Base-by-base conservation (phyloP, 345 rosid genomes). In the Brassica nigra region DNA sequence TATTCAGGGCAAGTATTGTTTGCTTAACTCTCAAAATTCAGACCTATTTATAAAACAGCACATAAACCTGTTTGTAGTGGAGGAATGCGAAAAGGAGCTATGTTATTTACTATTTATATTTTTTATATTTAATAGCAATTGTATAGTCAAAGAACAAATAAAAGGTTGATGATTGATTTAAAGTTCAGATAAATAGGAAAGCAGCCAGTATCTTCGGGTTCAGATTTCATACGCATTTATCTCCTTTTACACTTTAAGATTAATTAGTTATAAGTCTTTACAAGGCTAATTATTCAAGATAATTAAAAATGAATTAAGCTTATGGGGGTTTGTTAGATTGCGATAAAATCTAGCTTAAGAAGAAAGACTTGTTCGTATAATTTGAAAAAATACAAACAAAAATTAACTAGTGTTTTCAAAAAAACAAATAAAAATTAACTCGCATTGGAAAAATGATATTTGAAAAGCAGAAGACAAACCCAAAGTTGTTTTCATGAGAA, bases 111-210 rank as follows among this genome's bases (percentile, higher is more conserved):
- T 49, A 11, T 12, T 14, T 47, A 47, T 47, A 47, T 14, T 11
- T 5, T 36, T 10, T 27, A 1, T 15, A 18, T 57, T 61, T 37
- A 44, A 2, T 3, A 66, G 10, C n/a, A 10, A 30, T 29, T 27
- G 36, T 37, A 14, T 44, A 30, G 27, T 23, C 8, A 20, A 8
- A 14, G 10, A 34, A 33, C 15, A 34, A 61, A 6, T 5, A 44
- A 62, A 70, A 14, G 42, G 52, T 62, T 47, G 28, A 29, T 12
- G 4, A 68, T 7, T 55, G 9, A 2, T 30, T 23, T 8, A 20
- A 18, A 31, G 39, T 23, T 33, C 8, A 15, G 64, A 78, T 70
- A 63, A n/a, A 63, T 37, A 78, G 27, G 28, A 77, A 23, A 52
- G 14, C 11, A 8, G 42, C 62, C 62, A 37, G 54, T 3, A 47